These are phyloP conservation scores for Cenchrus americanus DNA, from an alignment of 176 grass and related monocot species.

Conservation along the genomic window DNA sequence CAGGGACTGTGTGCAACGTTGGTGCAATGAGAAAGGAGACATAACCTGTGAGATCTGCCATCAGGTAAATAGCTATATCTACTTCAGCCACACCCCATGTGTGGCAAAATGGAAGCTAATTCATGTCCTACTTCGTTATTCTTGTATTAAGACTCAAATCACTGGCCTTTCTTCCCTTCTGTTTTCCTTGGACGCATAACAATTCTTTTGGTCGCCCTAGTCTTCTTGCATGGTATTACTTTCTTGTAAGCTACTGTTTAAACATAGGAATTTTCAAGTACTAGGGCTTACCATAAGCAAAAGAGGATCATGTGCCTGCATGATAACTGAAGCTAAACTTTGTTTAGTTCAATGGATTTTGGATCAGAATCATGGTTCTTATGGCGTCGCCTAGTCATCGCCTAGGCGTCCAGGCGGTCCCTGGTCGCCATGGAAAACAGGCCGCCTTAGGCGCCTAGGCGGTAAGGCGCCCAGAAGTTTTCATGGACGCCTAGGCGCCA, in stretches of 20 bases:
- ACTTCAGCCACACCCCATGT: conserved; percentile 7
- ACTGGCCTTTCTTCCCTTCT: background rate
- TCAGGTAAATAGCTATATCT: conserved; percentile 56
- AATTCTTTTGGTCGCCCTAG: background rate
- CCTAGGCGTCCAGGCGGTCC: no score
- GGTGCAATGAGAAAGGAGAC: conserved; percentile 96
- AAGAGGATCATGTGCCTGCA: background rate
- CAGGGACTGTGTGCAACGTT: conserved; percentile 89
- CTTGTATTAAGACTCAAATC: background rate
- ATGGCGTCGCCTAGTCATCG: no score
- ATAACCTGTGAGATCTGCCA: conserved; percentile 93
- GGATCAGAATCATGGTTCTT: background rate
- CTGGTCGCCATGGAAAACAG: no score
- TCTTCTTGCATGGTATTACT: background rate
- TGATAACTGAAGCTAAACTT: background rate
- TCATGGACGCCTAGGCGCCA: no score
- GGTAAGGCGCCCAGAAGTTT: no score
- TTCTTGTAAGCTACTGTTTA: background rate
- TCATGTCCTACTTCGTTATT: background rate
- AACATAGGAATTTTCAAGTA: background rate
- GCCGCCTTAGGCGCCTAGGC: no score
- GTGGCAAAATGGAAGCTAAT: conserved; percentile 7
- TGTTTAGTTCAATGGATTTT: conserved; percentile 18
- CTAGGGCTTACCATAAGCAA: background rate
- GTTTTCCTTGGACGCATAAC: background rate